Evolutionary conservation across 495 filamentous ascomycete genomes (phyloP).

Genomic region (Cairneyella variabilis): DNA sequence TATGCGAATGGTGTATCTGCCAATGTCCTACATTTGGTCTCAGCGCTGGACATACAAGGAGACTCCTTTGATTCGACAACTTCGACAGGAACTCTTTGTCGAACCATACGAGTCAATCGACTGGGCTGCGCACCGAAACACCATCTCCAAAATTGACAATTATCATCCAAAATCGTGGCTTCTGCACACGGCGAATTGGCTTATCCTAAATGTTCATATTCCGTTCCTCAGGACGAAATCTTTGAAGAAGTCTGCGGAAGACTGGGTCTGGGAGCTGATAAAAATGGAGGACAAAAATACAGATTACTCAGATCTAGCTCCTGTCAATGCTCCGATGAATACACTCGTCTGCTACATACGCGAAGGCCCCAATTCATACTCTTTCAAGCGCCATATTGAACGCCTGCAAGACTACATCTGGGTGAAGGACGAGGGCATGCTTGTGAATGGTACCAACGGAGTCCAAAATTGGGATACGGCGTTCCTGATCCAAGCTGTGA

Average conservation of each 20-base stretch:
- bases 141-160: conserved; percentile 74
- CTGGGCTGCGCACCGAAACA: conserved; percentile 76
- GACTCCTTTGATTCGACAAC: conserved; percentile 62
- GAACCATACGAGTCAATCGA: conserved; percentile 74
- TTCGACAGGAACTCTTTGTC: conserved; percentile 82
- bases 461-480: conserved; percentile 96
- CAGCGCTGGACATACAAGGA: conserved; percentile 68
- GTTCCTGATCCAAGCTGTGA: conserved; percentile 77
- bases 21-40: conserved; percentile 88
- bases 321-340: conserved; percentile 89
- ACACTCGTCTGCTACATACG: conserved; percentile 75
- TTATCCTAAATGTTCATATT: conserved; percentile 73
- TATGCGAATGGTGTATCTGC: conserved; percentile 86
- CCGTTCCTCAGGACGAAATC: conserved; percentile 61
- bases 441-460: conserved; percentile 94
- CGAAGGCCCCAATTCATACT: conserved; percentile 73
- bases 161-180: conserved; percentile 90
- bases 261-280: conserved; percentile 67
- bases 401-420: conserved; percentile 83
- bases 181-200: conserved; percentile 68
- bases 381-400: conserved; percentile 74
- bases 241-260: conserved; percentile 63
- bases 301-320: conserved; percentile 79
- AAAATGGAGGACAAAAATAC: conserved; percentile 90
- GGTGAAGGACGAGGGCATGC: conserved; percentile 89